Evolutionary conservation across 1,284 basidiomycete species (phyloP), one percentile per base, ranked within the genome.

Genomic region (Taiwanofungus camphoratus): DNA sequence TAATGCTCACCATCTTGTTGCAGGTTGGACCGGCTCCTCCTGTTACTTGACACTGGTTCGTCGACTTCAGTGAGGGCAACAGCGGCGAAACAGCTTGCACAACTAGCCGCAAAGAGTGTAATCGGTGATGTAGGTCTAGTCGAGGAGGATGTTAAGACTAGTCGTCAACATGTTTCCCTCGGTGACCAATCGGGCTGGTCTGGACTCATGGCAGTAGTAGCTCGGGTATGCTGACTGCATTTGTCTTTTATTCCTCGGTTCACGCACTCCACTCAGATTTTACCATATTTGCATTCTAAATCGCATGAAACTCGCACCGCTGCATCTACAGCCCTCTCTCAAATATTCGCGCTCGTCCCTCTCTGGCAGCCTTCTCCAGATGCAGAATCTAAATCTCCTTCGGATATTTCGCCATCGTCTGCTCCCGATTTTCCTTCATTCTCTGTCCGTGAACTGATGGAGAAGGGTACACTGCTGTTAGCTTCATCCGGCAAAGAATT

Each of bases 401-500:
- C 45, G 39, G 56, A 58, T 12, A 46, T 51, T 0, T 19, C 45
- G 5, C 50, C 61, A 19, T 54, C 68, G 12, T 55, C 68, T 5
- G 54, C 67, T 1, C 76, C 84, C 2, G 76, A 80, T 1, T 86
- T 87, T 56, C 77, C 86, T 20, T 66, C 68, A 51, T 87, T 89
- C 56, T 89, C 87, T 11, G 79, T 93, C 2, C 71, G 76, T 44
- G 79, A 86, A 42, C 73, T 93, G 21, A 76, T 93, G 50, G 66
- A 77, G 22, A 82, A 82, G 42, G 86, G 86, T 20, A 84, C 79
- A 30, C 76, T 88, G 12, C 74, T 94, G 1, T 71, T 94, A 1
- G 85, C 90, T 1, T 93, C 90, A 0, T 90, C 89, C 0, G 91
- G 92, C 2, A 91, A 87, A 54, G 91, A 94, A 62, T 94, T 91